These are phyloP conservation scores for Phylloporus rhodoxanthus DNA, from an alignment of 768 basidiomycete species.

Conservation along the genomic window DNA sequence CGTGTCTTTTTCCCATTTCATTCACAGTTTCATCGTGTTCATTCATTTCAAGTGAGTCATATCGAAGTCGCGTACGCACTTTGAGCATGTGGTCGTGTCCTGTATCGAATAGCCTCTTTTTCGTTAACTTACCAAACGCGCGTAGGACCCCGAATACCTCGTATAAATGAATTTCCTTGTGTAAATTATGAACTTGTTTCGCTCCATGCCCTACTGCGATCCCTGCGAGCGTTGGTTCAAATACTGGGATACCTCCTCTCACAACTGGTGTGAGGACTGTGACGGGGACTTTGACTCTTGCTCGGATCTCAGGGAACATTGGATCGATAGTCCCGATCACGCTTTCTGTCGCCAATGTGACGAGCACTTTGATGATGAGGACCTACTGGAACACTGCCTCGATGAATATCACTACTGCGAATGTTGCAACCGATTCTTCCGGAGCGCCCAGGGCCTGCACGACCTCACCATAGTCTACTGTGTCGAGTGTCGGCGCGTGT, in stretches of 20 bases:
- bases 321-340: slow-evolving; percentile 16
- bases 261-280: slow-evolving; percentile 37
- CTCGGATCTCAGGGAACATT: slow-evolving; percentile 44
- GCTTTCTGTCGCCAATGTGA: slow-evolving; percentile 50
- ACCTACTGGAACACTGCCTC: not conserved
- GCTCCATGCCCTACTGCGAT: slow-evolving; percentile 24
- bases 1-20: not conserved
- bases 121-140: too few species aligned
- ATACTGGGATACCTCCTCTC: slow-evolving; percentile 23
- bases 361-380: slow-evolving; percentile 32
- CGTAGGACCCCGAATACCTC: slow-evolving; percentile 23
- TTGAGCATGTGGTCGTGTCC: slow-evolving; percentile 99
- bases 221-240: slow-evolving; percentile 38
- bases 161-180: not conserved
- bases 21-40: not conserved
- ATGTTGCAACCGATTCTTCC: slow-evolving; percentile 40
- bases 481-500: slow-evolving; percentile 37
- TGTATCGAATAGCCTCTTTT: too few species aligned
- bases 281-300: not conserved
- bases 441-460: slow-evolving; percentile 33
- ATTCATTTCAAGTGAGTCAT: not conserved
- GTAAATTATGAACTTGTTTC: not conserved
- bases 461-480: slow-evolving; percentile 49
- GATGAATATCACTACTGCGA: slow-evolving; percentile 23
- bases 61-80: slow-evolving; percentile 63